Evolutionary conservation across 2,329 filamentous ascomycete genomes (phyloP), one percentile per base, ranked within the genome.

Genomic region (Alternaria panax): DNA sequence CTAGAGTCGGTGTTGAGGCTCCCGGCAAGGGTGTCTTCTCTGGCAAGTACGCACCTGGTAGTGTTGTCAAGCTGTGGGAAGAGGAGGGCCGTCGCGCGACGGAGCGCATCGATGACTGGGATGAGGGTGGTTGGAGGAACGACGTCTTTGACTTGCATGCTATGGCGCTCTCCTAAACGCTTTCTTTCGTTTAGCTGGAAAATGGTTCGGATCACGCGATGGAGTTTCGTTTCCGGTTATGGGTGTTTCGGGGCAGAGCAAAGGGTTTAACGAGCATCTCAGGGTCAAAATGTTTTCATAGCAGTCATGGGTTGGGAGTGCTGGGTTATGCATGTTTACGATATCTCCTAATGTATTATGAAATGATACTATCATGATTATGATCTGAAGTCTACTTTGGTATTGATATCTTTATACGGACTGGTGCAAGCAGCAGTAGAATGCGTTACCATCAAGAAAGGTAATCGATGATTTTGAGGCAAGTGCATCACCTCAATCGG

Each of bases 41-140:
- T 67, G 92, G 90, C 4, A 86, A 92, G 2, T 97, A 97, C 79
- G 90, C 94, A 1, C 94, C 94, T 0, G 93, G 92, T 0, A 97
- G 93, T 76, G 81, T 97, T 25, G 91, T 95, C 51, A 93, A 91
- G 79, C 78, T 96, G n/a, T 97, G 92, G 92, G 87, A 94, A 66
- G 89, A 93, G 65, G 90, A 96, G 79, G 92, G 87, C 0, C 79
- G 82, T 22, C 82, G 84, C 62, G 92, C 92, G 0, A 84, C 84
- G 20, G 91, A 96, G 77, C 84, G 88, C 40, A 87, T 96, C 36
- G 88, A 93, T 65, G 90, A 94, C 65, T 88, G 88, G 72, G 86
- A 88, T 55, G 82, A 82, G 46, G 88, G 85, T 16, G 91, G 90
- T 0, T 97, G 93, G 93, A 86, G 90, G 67, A 97, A 96, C 76